Conservation (phyloP, 441 rosid species). For the Croton laevigatus region DNA sequence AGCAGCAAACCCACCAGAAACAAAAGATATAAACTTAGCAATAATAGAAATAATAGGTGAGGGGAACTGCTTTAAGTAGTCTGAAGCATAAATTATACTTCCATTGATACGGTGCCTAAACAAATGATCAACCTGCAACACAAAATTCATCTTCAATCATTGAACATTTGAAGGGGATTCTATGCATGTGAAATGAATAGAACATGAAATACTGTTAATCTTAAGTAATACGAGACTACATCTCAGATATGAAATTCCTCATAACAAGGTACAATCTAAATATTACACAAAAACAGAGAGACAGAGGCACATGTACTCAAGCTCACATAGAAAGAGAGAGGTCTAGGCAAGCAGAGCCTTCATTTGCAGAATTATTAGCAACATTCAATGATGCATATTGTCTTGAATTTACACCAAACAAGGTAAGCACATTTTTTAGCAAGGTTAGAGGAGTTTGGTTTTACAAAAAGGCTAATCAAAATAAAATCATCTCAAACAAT, state of each 20-base stretch:
- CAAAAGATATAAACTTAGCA: conserved; percentile 96
- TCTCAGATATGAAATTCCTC: background rate
- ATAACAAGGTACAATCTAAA: background rate
- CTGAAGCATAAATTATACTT: conserved; percentile 82
- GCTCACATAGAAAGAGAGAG: background rate
- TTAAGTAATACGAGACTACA: conserved; percentile 4
- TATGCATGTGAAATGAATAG: background rate
- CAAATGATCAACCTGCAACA: conserved; percentile 90
- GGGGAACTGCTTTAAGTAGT: conserved; percentile 88
- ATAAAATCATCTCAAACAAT: background rate
- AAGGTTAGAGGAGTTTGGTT: background rate
- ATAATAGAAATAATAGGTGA: conserved; percentile 83
- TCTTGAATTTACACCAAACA: background rate
- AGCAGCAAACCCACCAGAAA: conserved; percentile 98
- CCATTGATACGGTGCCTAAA: conserved; percentile 95
- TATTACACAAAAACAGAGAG: background rate
- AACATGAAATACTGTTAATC: background rate
- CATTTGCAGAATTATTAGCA: background rate
- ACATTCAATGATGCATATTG: background rate
- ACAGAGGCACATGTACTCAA: no score
- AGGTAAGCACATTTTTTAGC: background rate
- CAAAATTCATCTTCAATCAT: conserved; percentile 13
- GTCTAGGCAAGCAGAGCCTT: background rate
- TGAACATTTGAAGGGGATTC: background rate
- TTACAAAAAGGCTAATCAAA: conserved; percentile 11